Conservation (phyloP, 441 rosid species). For the Capsella rubella region DNA sequence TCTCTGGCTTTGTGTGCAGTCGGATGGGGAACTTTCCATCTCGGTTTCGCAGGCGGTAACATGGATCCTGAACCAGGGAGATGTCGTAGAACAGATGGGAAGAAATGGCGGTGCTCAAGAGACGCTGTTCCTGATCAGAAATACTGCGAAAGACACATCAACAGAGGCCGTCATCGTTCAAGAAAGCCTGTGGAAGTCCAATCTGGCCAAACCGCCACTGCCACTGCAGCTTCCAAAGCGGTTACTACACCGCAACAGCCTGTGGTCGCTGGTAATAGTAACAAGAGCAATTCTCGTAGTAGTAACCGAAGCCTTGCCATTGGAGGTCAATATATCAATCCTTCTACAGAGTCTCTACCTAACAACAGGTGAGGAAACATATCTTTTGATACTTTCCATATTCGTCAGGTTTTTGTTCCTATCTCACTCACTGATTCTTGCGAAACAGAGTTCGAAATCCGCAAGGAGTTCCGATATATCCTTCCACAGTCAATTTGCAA, state of each 20-base stretch:
- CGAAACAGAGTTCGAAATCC: constrained; percentile 50
- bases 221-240: constrained; percentile 50
- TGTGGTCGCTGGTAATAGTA: constrained; percentile 37
- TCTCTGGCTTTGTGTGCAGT: constrained; percentile 45
- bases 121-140: constrained; percentile 92
- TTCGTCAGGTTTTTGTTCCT: neutral
- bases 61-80: constrained; percentile 94
- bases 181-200: constrained; percentile 99
- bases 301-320: constrained; percentile 48
- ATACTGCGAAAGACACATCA: constrained; percentile 91
- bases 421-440: constrained; percentile 17
- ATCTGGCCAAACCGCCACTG: constrained; percentile 60
- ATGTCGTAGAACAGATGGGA: constrained; percentile 95
- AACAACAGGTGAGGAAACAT: constrained; percentile 45
- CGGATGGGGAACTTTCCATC: constrained; percentile 82
- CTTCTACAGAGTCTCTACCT: constrained; percentile 33
- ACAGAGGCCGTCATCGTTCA: constrained; percentile 99
- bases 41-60: constrained; percentile 69
- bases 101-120: constrained; percentile 95
- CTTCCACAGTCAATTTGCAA: constrained; percentile 46
- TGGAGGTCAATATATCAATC: constrained; percentile 45
- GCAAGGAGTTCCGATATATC: constrained; percentile 34
- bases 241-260: constrained; percentile 38
- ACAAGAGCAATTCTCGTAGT: neutral
- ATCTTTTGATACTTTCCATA: neutral